Percentiles rank a stretch among this genome's conserved stretches.
phyloP scores from a whole-genome alignment of 2,329 filamentous ascomycete species.

The Monilinia laxa region DNA sequence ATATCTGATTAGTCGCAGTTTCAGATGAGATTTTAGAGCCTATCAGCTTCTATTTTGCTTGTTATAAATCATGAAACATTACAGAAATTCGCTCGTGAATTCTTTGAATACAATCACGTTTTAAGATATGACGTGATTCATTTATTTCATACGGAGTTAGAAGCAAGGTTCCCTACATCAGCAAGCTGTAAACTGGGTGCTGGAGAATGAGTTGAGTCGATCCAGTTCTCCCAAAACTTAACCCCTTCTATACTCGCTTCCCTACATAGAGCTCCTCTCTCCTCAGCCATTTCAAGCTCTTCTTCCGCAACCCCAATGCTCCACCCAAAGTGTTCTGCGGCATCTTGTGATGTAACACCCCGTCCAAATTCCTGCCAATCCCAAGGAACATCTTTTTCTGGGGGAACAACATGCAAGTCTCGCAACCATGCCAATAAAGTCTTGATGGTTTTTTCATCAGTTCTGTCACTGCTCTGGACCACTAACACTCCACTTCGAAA shows the following conservation, averaged over 20 bases:
- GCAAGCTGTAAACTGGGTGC: constrained; percentile 20
- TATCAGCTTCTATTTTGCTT: not conserved
- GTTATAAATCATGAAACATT: not conserved
- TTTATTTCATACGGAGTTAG: constrained; percentile 14
- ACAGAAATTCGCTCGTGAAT: too few species aligned
- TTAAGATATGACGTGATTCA: not conserved
- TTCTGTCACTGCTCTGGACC: constrained; percentile 83
- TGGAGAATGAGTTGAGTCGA: constrained; percentile 25
- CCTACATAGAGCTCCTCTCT: constrained; percentile 80
- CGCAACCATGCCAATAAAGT: constrained; percentile 75
- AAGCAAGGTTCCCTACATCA: constrained; percentile 19
- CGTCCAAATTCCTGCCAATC: constrained; percentile 76
- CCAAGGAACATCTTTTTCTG: constrained; percentile 66
- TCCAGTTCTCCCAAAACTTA: constrained; percentile 83
- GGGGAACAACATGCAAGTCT: constrained; percentile 66
- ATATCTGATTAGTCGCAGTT: not conserved
- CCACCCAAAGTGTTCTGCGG: constrained; percentile 90
- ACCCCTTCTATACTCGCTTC: constrained; percentile 90
- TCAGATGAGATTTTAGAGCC: not conserved
- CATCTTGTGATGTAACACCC: constrained; percentile 86
- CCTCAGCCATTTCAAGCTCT: constrained; percentile 96
- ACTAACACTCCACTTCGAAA: constrained; percentile 96
- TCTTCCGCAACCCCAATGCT: constrained; percentile 94
- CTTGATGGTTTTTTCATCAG: constrained; percentile 83
- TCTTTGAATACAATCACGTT: not conserved